Base-by-base conservation (phyloP, 2,329 filamentous ascomycete genomes). In the Aspergillus sergii region DNA sequence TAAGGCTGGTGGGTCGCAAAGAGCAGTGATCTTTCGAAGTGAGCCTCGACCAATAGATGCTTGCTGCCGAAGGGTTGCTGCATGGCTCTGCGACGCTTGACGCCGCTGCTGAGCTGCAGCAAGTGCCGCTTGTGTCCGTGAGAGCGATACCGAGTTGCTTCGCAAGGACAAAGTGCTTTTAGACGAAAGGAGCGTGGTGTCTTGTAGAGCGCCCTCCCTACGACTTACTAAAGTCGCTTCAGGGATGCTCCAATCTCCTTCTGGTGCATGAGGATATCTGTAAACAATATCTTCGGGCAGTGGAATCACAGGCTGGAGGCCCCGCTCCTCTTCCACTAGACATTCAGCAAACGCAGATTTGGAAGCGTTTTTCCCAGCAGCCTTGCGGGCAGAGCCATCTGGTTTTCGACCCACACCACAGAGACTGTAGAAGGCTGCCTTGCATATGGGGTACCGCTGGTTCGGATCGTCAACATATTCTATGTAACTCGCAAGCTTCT, bases 291-390 rank as follows among this genome's bases (percentile, higher is more conserved):
- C 80, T 23, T 73, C 67, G 0, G 82, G 79, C 26, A 84, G 66
- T 6, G 82, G 82, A 53, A 84, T 78, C 2, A 79, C 64, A 1
- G 82, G 82, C 51, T 80, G 78, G 54, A 81, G 74, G 4, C 80
- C 80, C 60, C 75, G 76, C 16, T 79, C 74, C 65, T 83, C 81
- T 67, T 84, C 82, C 0, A 73, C 71, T 39, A 79, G 71, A 59
- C 81, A 82, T 68, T 83, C 81, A 21, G 81, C 77, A 65, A 78
- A 80, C 0, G 81, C 77, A 19, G 81, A 81, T 60, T 82, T 81
- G 0, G 78, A 77, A 46, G 78, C 77, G 56, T 81, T 80, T 60
- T 77, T 78, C n/a, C 82, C 82, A 16, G 78, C 78, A 34, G 80
- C 72, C 57, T 78, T 78, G 45, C 80, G 78, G 57, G 74, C 70